Evolutionary conservation across 225 moss, liverwort and hornwort genomes (phyloP).

Genomic region (Ulota crispa): DNA sequence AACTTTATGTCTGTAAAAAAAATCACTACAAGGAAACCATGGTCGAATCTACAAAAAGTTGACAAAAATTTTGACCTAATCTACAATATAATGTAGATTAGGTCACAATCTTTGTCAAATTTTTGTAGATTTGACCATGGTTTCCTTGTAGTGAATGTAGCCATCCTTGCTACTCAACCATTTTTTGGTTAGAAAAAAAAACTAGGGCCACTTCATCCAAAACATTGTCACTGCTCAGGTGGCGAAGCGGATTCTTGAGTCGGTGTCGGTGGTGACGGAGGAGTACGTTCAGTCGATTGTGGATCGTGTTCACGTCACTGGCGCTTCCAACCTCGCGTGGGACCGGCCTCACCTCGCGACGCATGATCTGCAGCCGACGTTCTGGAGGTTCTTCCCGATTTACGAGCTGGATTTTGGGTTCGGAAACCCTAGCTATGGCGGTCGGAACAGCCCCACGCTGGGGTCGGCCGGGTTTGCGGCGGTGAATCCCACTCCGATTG

Average conservation of each 20-base stretch:
- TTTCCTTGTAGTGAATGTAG: too few species aligned
- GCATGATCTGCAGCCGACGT: slow-evolving; percentile 28
- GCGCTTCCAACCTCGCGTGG: slow-evolving; percentile 14
- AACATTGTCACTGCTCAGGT: not conserved
- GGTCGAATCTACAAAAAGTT: too few species aligned
- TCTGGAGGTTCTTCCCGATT: slow-evolving; percentile 51
- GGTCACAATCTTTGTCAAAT: too few species aligned
- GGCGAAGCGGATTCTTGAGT: slow-evolving; percentile 29
- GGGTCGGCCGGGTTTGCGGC: slow-evolving; percentile 32
- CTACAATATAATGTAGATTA: too few species aligned
- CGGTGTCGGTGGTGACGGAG: slow-evolving; percentile 22
- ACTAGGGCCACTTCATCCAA: too few species aligned
- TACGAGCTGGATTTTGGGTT: slow-evolving; percentile 50
- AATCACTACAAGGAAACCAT: too few species aligned
- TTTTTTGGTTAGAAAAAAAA: too few species aligned
- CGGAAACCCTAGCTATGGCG: slow-evolving; percentile 30
- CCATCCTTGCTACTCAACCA: too few species aligned
- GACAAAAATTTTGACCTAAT: too few species aligned
- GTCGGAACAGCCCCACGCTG: slow-evolving; percentile 15
- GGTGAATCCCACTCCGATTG: slow-evolving; percentile 22
- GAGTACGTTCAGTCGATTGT: slow-evolving; percentile 31
- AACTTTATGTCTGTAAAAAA: too few species aligned
- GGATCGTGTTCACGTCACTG: slow-evolving; percentile 28
- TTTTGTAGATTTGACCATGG: too few species aligned
- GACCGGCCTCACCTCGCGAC: slow-evolving; percentile 15